These are phyloP conservation scores for Nannizziopsis barbatae DNA, from an alignment of 2,329 filamentous ascomycete genomes.

Conservation along the genomic window DNA sequence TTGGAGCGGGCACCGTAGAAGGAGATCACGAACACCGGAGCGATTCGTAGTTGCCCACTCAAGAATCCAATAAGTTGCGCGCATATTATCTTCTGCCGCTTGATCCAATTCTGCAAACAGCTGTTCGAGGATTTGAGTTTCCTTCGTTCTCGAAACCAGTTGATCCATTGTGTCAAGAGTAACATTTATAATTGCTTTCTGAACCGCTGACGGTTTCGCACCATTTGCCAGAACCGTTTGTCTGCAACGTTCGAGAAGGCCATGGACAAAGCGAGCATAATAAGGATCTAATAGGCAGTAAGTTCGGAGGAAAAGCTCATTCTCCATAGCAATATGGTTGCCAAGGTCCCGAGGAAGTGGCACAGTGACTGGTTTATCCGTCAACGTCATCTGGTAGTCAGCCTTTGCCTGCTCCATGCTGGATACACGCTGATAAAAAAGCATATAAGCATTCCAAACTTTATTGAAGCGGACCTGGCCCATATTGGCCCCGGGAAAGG, in stretches of 20 bases:
- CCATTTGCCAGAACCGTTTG: constrained; percentile 35
- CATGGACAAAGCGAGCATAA: constrained; percentile 56
- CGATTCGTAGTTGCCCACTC: constrained; percentile 49
- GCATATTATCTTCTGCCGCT: constrained; percentile 41
- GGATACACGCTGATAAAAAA: constrained; percentile 82
- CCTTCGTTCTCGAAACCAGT: constrained; percentile 60
- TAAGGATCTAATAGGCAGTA: constrained; percentile 69
- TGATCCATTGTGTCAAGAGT: constrained; percentile 58
- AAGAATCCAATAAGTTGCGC: constrained; percentile 50
- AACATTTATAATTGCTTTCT: constrained; percentile 34
- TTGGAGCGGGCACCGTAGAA: constrained; percentile 50
- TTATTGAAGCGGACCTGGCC: constrained; percentile 48
- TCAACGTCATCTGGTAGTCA: constrained; percentile 32
- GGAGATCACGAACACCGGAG: constrained; percentile 51
- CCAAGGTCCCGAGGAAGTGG: constrained; percentile 36
- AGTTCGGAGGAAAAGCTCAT: constrained; percentile 59
- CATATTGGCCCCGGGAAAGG: constrained; percentile 39
- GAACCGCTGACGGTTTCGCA: constrained; percentile 40
- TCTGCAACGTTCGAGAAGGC: constrained; percentile 49
- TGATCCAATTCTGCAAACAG: constrained; percentile 45
- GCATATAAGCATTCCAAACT: constrained; percentile 83
- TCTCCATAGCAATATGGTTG: constrained; percentile 56
- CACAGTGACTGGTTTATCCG: constrained; percentile 42
- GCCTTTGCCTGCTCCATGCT: constrained; percentile 48
- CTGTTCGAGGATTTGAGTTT: constrained; percentile 50